Conservation (phyloP, 1,284 basidiomycete species). For the Ceratobasidium theobromae region DNA sequence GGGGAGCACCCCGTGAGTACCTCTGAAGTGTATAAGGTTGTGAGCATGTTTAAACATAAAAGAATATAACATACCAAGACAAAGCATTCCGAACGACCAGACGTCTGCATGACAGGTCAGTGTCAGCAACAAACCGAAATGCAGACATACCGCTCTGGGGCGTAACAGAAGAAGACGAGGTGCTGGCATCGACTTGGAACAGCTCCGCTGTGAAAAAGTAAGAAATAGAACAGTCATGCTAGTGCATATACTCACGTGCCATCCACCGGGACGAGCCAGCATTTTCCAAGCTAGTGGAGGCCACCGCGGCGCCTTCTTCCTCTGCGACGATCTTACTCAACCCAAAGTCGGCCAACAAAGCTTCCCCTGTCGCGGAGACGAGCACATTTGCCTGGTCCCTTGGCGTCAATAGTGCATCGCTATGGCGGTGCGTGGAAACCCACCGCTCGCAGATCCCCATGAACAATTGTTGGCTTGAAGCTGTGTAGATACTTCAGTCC, state of each 20-base stretch:
- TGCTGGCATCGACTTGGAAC: not conserved
- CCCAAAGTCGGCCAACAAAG: conserved; percentile 3
- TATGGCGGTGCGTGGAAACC: not conserved
- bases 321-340: conserved; percentile 3
- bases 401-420: not conserved
- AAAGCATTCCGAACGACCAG: conserved; percentile 30
- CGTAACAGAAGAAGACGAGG: not conserved
- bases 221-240: not conserved
- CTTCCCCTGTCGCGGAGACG: not conserved
- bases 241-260: conserved; percentile 10
- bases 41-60: not conserved
- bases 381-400: conserved; percentile 9
- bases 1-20: not conserved
- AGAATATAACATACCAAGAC: conserved; percentile 1
- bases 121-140: not conserved
- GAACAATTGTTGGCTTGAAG: not conserved
- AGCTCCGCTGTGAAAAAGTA: not conserved
- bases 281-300: not conserved
- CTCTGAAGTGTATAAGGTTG: not conserved
- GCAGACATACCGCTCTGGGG: not conserved
- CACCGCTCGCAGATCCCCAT: conserved; percentile 24
- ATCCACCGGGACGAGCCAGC: conserved; percentile 22
- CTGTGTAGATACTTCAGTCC: conserved; percentile 8
- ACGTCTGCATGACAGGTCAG: not conserved
- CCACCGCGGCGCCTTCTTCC: not conserved